A percentile compares a stretch with the other conserved stretches of the same genome.
Evolutionary conservation across 2,329 filamentous ascomycete genomes (phyloP).

Genomic region (Apiospora marii): DNA sequence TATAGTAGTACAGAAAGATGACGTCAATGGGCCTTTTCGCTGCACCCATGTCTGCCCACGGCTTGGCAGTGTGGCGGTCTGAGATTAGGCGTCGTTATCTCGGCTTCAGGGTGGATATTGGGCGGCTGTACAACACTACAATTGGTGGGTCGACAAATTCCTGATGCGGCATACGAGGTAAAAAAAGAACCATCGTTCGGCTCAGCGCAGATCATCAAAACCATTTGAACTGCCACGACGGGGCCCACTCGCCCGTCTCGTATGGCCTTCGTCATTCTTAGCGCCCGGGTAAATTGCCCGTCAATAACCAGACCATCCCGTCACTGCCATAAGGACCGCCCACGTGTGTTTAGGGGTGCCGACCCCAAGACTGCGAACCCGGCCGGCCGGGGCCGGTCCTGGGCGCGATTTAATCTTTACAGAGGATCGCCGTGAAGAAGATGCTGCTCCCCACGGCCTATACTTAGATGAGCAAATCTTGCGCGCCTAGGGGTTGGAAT

Average conservation of each 20-base stretch:
- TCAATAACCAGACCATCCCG: no score
- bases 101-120: neutral
- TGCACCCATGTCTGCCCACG: neutral
- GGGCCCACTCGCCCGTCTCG: no score
- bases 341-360: no score
- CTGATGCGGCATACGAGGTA: no score
- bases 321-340: no score
- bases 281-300: no score
- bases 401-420: conserved; percentile 44
- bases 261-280: no score
- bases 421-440: conserved; percentile 44
- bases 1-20: neutral
- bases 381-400: conserved; percentile 40
- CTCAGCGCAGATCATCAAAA: no score
- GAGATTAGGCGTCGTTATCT: neutral
- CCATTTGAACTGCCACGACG: no score
- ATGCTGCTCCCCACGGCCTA: conserved; percentile 45
- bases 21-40: neutral
- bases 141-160: no score
- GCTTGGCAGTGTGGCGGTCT: neutral
- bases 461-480: conserved; percentile 70
- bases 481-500: conserved; percentile 60
- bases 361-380: neutral
- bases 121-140: no score
- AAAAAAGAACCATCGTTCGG: no score